Percentiles rank a stretch among this genome's conserved stretches.
These are phyloP conservation scores for Penicillium tannophilum DNA, from an alignment of 495 filamentous ascomycete species.

Conservation along the genomic window DNA sequence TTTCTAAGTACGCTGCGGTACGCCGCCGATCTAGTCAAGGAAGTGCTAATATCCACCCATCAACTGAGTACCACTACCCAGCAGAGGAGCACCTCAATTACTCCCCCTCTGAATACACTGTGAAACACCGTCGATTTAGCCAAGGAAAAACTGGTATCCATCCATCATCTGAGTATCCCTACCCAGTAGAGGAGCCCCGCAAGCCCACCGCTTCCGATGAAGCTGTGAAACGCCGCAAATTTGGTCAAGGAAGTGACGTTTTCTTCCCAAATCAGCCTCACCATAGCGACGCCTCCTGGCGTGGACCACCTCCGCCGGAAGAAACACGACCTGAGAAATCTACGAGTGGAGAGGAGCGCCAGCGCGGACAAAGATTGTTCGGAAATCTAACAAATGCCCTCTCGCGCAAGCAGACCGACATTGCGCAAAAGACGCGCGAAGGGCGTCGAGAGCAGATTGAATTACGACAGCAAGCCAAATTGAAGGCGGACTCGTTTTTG, in stretches of 20 bases:
- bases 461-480: constrained; percentile 80
- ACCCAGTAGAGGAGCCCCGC: constrained; percentile 50
- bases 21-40: too few species aligned
- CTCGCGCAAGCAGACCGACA: constrained; percentile 69
- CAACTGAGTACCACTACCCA: too few species aligned
- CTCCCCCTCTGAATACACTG: too few species aligned
- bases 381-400: constrained; percentile 86
- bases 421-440: constrained; percentile 58
- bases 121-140: too few species aligned
- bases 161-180: too few species aligned
- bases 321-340: constrained; percentile 42
- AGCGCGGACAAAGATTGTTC: constrained; percentile 86
- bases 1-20: too few species aligned
- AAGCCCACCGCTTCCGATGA: constrained; percentile 58
- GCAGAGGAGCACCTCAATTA: too few species aligned
- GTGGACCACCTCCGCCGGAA: constrained; percentile 8
- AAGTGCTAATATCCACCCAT: too few species aligned
- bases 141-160: too few species aligned
- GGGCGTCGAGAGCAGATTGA: constrained; percentile 81
- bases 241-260: constrained; percentile 37
- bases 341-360: constrained; percentile 72
- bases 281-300: constrained; percentile 14
- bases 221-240: constrained; percentile 57
- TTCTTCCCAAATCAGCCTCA: constrained; percentile 20
- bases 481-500: too few species aligned